Percentiles rank a stretch among this genome's conserved stretches.
phyloP scores from a whole-genome alignment of 1,139 yeast species.

The Magnusiomyces suaveolens region DNA sequence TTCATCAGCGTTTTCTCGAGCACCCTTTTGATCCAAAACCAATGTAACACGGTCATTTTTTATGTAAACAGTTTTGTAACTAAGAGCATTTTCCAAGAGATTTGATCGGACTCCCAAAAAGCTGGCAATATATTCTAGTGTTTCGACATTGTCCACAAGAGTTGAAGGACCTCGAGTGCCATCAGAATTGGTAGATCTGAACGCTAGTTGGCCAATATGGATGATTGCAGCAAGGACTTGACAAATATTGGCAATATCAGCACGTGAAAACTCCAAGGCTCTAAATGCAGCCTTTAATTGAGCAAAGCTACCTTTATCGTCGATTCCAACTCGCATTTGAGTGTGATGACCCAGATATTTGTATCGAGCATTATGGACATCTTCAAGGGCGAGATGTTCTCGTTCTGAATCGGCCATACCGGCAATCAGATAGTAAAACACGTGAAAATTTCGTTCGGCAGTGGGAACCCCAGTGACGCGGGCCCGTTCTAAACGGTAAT shows the following conservation, averaged over 20 bases:
- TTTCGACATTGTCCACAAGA: constrained; percentile 33
- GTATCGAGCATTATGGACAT: constrained; percentile 27
- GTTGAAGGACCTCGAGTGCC: constrained; percentile 33
- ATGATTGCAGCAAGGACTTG: constrained; percentile 38
- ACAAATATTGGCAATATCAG: constrained; percentile 37
- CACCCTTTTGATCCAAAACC: constrained; percentile 36
- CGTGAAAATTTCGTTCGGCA: constrained; percentile 36
- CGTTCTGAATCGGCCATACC: constrained; percentile 35
- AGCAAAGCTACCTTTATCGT: constrained; percentile 32
- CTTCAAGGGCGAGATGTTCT: constrained; percentile 31
- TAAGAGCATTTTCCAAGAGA: constrained; percentile 32
- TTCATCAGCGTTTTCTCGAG: constrained; percentile 37
- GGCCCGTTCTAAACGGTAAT: constrained; percentile 35
- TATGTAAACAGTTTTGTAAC: constrained; percentile 34
- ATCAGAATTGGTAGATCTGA: constrained; percentile 29
- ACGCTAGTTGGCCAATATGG: constrained; percentile 36
- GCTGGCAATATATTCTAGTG: constrained; percentile 31
- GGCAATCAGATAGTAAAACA: constrained; percentile 34
- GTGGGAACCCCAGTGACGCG: constrained; percentile 36
- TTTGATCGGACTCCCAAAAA: constrained; percentile 36
- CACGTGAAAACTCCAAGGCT: constrained; percentile 32
- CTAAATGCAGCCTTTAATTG: constrained; percentile 32
- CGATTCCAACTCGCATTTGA: constrained; percentile 33
- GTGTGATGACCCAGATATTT: constrained; percentile 36
- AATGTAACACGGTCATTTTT: constrained; percentile 36